phyloP scores from a whole-genome alignment of 768 basidiomycete species.

The Dacryopinax primogenitus region DNA sequence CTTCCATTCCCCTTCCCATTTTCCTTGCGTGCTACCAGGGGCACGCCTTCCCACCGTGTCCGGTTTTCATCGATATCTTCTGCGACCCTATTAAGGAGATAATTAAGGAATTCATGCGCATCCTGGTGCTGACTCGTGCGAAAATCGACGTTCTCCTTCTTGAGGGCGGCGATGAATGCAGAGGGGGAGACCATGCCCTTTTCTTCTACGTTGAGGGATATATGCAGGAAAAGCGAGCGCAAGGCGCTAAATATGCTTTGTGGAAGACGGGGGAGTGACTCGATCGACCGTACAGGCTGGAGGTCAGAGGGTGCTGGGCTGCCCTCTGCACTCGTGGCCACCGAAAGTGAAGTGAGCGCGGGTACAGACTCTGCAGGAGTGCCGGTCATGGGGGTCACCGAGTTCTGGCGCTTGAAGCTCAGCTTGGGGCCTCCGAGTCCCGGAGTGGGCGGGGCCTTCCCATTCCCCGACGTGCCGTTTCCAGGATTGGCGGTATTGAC shows the following conservation, averaged over 20 bases:
- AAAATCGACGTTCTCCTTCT: conserved; percentile 84
- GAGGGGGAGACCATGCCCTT: conserved; percentile 81
- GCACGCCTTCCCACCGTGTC: not conserved
- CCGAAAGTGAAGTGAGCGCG: conserved; percentile 12
- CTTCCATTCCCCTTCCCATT: conserved; percentile 17
- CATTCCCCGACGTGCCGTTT: not conserved
- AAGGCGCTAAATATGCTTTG: conserved; percentile 82
- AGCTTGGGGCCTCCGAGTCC: conserved; percentile 4
- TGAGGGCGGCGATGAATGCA: conserved; percentile 86
- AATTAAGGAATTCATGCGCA: conserved; percentile 96
- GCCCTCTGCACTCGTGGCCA: conserved; percentile 15
- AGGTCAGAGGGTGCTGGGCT: conserved; percentile 12
- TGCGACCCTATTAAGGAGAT: conserved; percentile 79
- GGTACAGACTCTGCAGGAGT: conserved; percentile 8
- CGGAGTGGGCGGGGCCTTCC: not conserved
- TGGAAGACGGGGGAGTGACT: conserved; percentile 43
- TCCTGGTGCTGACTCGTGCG: conserved; percentile 91
- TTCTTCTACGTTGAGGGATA: conserved; percentile 63
- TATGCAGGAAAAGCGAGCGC: conserved; percentile 76
- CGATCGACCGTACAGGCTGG: not conserved
- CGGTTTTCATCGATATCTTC: conserved; percentile 75
- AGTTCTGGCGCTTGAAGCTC: not conserved
- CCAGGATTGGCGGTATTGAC: not conserved
- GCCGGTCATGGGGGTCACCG: conserved; percentile 1
- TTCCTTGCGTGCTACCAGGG: conserved; percentile 19